Evolutionary conservation across 192 early-diverging fungal genomes (phyloP).

Genomic region (Coemansia sp.): DNA sequence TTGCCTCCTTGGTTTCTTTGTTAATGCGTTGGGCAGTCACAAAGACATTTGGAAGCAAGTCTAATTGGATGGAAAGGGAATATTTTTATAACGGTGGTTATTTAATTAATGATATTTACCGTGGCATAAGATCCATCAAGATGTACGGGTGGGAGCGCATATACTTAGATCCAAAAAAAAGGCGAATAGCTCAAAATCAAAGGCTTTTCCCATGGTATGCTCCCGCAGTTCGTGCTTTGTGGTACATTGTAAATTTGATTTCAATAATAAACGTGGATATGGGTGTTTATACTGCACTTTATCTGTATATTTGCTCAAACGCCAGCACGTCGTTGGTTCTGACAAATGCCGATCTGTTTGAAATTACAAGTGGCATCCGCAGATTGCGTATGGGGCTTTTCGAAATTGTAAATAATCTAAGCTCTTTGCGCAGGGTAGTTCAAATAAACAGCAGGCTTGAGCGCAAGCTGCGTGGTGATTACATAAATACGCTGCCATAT

Average conservation of each 20-base stretch:
- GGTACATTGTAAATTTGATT: slow-evolving; percentile 11
- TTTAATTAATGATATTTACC: slow-evolving; percentile 10
- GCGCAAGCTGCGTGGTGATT: slow-evolving; percentile 23
- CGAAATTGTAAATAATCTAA: neutral
- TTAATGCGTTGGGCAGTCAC: neutral
- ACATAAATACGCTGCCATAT: slow-evolving; percentile 20
- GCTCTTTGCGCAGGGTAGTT: neutral
- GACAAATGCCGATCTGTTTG: slow-evolving; percentile 26
- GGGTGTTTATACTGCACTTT: slow-evolving; percentile 7
- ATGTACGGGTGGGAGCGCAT: slow-evolving; percentile 46
- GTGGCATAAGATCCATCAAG: slow-evolving; percentile 33
- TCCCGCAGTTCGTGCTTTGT: slow-evolving; percentile 5
- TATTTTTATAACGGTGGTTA: neutral
- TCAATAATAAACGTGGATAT: slow-evolving; percentile 5
- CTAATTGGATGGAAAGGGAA: neutral
- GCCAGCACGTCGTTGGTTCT: neutral
- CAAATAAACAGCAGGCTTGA: slow-evolving; percentile 11
- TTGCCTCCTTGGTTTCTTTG: neutral
- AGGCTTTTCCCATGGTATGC: slow-evolving; percentile 34
- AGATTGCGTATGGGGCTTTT: slow-evolving; percentile 7
- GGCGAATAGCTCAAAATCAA: neutral
- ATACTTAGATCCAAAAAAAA: slow-evolving; percentile 12
- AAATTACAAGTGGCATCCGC: slow-evolving; percentile 10
- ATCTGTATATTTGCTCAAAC: neutral
- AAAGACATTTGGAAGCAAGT: neutral